Conservation (phyloP, 805 yeast species). For the Lipomyces starkeyi region DNA sequence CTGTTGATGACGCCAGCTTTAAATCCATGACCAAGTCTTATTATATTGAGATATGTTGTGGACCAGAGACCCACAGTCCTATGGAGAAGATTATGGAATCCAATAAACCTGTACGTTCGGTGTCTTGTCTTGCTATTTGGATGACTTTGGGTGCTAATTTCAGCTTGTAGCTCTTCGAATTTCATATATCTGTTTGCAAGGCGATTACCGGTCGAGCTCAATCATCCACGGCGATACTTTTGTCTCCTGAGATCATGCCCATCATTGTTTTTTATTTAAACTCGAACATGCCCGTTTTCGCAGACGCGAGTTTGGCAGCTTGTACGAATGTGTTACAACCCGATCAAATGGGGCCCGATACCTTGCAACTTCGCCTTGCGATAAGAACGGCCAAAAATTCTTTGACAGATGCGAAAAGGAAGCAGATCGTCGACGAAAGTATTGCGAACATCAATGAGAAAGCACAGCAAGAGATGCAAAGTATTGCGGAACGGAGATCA, state of each 20-base stretch:
- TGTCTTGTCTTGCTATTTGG: not conserved
- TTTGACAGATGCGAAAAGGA: not conserved
- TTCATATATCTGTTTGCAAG: not conserved
- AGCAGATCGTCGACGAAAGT: not conserved
- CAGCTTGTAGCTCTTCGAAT: not conserved
- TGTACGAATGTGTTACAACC: not conserved
- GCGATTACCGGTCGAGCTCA: not conserved
- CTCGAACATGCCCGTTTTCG: not conserved
- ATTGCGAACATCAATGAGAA: conserved; percentile 1
- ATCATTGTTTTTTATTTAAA: not conserved
- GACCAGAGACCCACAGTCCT: not conserved
- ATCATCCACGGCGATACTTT: not conserved
- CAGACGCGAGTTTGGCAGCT: not conserved
- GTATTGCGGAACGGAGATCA: not conserved
- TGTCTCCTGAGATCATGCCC: not conserved
- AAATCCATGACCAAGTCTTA: not conserved
- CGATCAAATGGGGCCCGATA: not conserved
- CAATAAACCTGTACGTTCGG: not conserved
- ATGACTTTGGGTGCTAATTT: not conserved
- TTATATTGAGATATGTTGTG: not conserved
- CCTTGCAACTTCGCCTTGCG: not conserved
- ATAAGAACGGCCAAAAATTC: not conserved
- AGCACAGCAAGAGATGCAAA: conserved; percentile 1
- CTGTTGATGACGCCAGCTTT: not conserved
- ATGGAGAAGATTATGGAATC: not conserved